Percentiles rank a stretch among this genome's conserved stretches.
Conservation (phyloP, 305 asterid species). For the Nicotiana rustica region DNA sequence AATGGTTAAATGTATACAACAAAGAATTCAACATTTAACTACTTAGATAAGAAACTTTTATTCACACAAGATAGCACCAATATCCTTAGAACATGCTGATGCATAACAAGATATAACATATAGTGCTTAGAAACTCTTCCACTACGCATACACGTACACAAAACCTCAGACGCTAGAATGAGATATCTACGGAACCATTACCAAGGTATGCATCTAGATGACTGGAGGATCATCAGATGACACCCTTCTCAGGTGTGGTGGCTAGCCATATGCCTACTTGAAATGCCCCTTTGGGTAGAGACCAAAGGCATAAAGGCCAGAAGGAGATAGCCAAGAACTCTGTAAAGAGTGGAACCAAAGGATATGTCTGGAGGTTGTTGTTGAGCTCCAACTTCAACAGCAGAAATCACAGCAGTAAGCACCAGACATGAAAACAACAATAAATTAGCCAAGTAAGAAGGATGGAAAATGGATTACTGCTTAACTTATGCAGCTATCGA, state of each 20-base stretch:
- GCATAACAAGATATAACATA: background rate
- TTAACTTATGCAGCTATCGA: background rate
- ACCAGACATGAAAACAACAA: background rate
- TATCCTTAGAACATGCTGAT: background rate
- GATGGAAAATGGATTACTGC: background rate
- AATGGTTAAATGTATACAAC: background rate
- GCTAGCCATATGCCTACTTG: background rate
- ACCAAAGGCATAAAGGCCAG: background rate
- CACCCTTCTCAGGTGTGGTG: background rate
- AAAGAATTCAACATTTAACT: slow-evolving; percentile 21
- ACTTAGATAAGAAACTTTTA: background rate
- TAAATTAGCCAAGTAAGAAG: background rate
- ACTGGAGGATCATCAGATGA: background rate
- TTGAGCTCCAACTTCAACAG: background rate
- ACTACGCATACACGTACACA: background rate
- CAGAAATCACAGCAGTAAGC: background rate
- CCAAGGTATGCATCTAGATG: background rate
- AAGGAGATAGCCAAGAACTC: background rate
- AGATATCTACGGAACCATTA: background rate
- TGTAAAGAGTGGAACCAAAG: background rate
- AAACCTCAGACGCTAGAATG: background rate
- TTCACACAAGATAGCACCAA: slow-evolving; percentile 15
- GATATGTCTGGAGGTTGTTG: background rate
- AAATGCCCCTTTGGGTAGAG: background rate
- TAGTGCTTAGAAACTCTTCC: background rate